Percentiles rank a stretch among this genome's conserved stretches.
Conservation (phyloP, 805 yeast genomes). For the Tetrapisispora fleetii region DNA sequence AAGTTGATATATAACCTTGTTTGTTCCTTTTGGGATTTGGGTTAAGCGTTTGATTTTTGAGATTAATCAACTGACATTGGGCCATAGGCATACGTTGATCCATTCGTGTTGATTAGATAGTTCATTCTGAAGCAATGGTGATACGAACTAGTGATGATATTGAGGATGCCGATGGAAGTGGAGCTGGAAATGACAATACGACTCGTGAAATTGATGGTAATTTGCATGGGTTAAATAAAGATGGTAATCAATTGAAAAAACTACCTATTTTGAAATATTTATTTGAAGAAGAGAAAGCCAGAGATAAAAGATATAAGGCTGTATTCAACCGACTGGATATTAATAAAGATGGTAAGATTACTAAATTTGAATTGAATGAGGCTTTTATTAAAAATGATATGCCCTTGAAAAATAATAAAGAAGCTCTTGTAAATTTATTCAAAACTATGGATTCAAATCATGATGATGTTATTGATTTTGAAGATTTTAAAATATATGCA, state of each 20-base stretch:
- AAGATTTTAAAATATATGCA: conserved; percentile 58
- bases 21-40: too few relatives aligned
- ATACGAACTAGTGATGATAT: not conserved
- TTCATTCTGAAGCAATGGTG: not conserved
- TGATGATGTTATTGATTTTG: conserved; percentile 49
- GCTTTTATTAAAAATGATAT: conserved; percentile 43
- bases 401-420: conserved; percentile 53
- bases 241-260: not conserved
- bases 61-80: too few relatives aligned
- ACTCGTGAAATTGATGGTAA: not conserved
- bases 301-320: conserved; percentile 30
- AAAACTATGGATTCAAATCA: conserved; percentile 47
- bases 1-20: too few relatives aligned
- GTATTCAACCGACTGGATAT: conserved; percentile 39
- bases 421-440: conserved; percentile 49
- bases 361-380: conserved; percentile 28
- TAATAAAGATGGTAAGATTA: conserved; percentile 30
- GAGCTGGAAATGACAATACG: not conserved
- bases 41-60: too few relatives aligned
- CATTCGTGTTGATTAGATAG: too few relatives aligned
- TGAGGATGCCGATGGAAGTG: not conserved
- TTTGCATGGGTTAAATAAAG: not conserved
- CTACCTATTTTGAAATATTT: not conserved
- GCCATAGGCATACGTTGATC: too few relatives aligned
- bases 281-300: conserved; percentile 7